Percentiles rank a stretch among this genome's conserved stretches.
These are phyloP conservation scores for Leccinum subrobustum DNA, from an alignment of 1,284 basidiomycete genomes.

Conservation along the genomic window DNA sequence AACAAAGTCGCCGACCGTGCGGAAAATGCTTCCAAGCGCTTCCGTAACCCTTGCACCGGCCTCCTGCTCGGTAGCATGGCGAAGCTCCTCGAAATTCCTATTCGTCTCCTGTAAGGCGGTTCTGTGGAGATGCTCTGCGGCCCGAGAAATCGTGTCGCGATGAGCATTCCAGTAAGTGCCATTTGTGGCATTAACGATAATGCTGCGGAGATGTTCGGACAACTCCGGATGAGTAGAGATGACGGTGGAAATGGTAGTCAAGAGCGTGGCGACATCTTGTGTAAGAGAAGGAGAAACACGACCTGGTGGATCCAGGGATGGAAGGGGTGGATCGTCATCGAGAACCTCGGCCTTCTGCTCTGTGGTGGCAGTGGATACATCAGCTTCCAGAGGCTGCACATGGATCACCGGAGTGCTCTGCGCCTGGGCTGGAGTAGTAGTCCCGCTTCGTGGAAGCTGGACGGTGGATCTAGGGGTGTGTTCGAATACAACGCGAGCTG, in stretches of 20 bases:
- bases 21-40: slow-evolving; percentile 58
- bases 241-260: slow-evolving; percentile 51
- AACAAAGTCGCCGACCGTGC: slow-evolving; percentile 45
- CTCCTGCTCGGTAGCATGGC: slow-evolving; percentile 54
- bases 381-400: slow-evolving; percentile 23
- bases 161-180: slow-evolving; percentile 69
- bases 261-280: slow-evolving; percentile 59
- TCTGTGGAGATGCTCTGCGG: slow-evolving; percentile 49
- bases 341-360: slow-evolving; percentile 19
- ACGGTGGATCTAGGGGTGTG: neutral
- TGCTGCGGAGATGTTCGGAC: slow-evolving; percentile 60
- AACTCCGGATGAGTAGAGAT: slow-evolving; percentile 68
- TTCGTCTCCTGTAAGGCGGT: slow-evolving; percentile 43
- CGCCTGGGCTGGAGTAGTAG: slow-evolving; percentile 34
- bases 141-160: slow-evolving; percentile 53
- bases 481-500: neutral
- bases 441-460: slow-evolving; percentile 15
- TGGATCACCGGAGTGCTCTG: slow-evolving; percentile 33
- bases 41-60: slow-evolving; percentile 64
- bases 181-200: slow-evolving; percentile 56
- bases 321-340: slow-evolving; percentile 54
- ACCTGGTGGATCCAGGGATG: slow-evolving; percentile 41
- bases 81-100: slow-evolving; percentile 42
- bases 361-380: slow-evolving; percentile 9
- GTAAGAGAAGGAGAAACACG: slow-evolving; percentile 48